These are phyloP conservation scores for Colletotrichum sp. DNA, from an alignment of 2,329 filamentous ascomycete genomes.

Conservation along the genomic window DNA sequence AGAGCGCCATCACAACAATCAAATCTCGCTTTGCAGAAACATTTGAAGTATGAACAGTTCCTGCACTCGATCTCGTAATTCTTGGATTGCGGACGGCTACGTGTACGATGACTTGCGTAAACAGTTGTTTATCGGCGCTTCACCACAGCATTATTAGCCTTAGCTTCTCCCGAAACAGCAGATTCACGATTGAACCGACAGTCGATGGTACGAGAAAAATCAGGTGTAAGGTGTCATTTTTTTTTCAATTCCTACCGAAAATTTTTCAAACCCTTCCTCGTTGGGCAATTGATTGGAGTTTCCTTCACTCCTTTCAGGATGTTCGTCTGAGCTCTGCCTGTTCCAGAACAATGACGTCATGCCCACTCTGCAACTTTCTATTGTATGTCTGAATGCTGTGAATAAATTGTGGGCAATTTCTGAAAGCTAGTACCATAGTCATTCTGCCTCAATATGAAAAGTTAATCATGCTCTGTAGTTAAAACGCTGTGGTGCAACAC, in stretches of 20 bases:
- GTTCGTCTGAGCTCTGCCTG: neutral
- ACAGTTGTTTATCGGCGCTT: too few species aligned
- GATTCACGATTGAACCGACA: neutral
- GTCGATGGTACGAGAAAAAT: neutral
- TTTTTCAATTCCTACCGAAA: too few species aligned
- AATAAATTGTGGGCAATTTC: neutral
- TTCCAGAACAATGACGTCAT: neutral
- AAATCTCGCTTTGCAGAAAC: neutral
- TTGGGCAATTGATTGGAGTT: neutral
- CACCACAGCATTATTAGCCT: neutral
- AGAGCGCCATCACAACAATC: neutral
- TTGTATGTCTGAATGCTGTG: neutral
- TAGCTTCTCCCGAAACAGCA: neutral
- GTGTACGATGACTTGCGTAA: too few species aligned
- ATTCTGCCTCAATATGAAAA: neutral
- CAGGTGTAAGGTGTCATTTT: too few species aligned
- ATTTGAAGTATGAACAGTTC: rapidly evolving
- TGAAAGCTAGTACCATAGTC: neutral
- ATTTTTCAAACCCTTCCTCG: too few species aligned
- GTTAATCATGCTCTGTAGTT: neutral
- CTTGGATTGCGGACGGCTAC: neutral
- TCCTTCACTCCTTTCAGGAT: neutral
- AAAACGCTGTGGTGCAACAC: rapidly evolving
- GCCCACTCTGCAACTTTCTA: neutral
- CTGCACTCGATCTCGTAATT: rapidly evolving